phyloP scores from a whole-genome alignment of 257 asterid genomes.

The Linaria vulgaris region DNA sequence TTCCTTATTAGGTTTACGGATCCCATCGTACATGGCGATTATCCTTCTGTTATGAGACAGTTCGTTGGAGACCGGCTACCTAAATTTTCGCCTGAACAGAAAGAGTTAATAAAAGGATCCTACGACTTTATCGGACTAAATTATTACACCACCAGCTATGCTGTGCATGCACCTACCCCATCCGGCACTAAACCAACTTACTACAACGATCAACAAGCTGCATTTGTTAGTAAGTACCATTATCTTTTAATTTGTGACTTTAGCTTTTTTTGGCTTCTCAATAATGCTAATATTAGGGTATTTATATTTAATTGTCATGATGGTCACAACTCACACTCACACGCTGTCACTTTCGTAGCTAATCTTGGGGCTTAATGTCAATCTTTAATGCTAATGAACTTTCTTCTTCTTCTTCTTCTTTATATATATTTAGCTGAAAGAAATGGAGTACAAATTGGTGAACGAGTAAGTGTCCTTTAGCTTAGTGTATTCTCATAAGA shows the following conservation, averaged over 20 bases:
- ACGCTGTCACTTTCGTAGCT: too few species aligned
- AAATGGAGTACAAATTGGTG: neutral
- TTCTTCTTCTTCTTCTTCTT: too few species aligned
- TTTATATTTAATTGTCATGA: too few species aligned
- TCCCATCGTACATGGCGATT: conserved; percentile 5
- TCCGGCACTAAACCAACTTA: neutral
- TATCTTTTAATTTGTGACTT: too few species aligned
- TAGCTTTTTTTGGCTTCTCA: too few species aligned
- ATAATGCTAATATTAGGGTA: too few species aligned
- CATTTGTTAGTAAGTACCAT: neutral
- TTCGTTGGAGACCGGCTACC: conserved; percentile 10
- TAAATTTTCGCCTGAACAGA: neutral
- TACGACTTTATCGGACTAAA: too few species aligned
- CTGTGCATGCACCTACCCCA: conserved; percentile 2
- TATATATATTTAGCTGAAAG: neutral
- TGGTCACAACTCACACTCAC: too few species aligned
- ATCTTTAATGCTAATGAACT: too few species aligned
- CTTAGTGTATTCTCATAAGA: neutral
- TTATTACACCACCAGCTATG: conserved; percentile 16
- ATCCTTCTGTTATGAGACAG: conserved; percentile 13
- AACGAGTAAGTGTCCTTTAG: conserved; percentile 10
- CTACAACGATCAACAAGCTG: conserved; percentile 2
- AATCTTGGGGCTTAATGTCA: too few species aligned
- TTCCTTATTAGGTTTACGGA: conserved; percentile 27
- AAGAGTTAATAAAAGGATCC: neutral